Conservation (phyloP, 257 asterid species). For the Solanum ossicruentum region DNA sequence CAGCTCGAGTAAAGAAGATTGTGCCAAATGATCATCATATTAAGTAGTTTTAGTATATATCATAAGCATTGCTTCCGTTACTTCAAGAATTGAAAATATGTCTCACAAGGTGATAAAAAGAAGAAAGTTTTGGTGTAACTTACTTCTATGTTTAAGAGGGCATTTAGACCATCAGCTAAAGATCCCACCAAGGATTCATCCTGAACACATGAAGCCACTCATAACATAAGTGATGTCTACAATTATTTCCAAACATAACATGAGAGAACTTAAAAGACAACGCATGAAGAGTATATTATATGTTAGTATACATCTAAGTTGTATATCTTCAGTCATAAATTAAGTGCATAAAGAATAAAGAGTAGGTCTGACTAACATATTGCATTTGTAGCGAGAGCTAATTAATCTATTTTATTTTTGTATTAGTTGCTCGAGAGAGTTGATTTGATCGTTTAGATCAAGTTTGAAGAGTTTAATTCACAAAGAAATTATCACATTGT, state of each 20-base stretch:
- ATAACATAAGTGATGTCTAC: neutral
- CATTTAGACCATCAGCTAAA: slow-evolving; percentile 81
- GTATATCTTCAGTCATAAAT: neutral
- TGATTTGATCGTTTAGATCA: neutral
- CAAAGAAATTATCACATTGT: neutral
- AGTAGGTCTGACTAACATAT: neutral
- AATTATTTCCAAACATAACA: neutral
- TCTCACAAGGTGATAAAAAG: neutral
- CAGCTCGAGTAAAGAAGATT: neutral
- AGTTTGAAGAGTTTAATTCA: neutral
- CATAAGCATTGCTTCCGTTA: neutral
- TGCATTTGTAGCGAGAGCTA: neutral
- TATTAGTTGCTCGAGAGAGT: neutral
- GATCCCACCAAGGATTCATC: slow-evolving; percentile 53
- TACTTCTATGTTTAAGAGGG: slow-evolving; percentile 84
- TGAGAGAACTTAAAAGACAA: neutral
- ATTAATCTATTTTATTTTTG: neutral
- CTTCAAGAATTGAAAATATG: neutral
- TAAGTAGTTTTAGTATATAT: neutral
- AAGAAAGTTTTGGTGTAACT: slow-evolving; percentile 9
- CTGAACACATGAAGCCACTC: slow-evolving; percentile 22
- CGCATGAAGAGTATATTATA: neutral
- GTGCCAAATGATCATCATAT: neutral
- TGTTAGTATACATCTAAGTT: neutral
- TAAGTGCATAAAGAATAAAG: neutral